Percentiles rank a stretch among this genome's conserved stretches.
phyloP scores from a whole-genome alignment of 352 stramenopile genomes.

The Phytopythium boreale region DNA sequence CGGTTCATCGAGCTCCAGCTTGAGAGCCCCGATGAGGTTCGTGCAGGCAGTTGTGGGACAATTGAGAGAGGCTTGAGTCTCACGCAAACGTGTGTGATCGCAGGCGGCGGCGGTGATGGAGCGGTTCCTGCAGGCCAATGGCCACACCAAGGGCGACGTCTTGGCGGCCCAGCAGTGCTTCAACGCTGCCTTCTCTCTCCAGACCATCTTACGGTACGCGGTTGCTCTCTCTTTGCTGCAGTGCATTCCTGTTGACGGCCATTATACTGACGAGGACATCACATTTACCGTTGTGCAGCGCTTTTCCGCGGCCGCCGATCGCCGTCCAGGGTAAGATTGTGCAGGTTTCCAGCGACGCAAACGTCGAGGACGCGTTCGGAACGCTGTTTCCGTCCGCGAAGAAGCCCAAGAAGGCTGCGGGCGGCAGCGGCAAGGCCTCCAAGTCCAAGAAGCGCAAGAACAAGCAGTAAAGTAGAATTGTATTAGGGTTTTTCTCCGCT shows the following conservation, averaged over 20 bases:
- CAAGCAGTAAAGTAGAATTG: slow-evolving; percentile 20
- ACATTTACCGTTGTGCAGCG: slow-evolving; percentile 17
- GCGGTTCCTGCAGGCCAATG: slow-evolving; percentile 61
- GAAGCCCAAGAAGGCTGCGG: slow-evolving; percentile 5
- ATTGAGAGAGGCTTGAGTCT: neutral
- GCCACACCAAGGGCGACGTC: slow-evolving; percentile 34
- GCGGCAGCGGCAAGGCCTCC: slow-evolving; percentile 8
- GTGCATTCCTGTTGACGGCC: neutral
- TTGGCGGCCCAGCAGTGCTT: slow-evolving; percentile 66
- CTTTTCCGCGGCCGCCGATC: slow-evolving; percentile 55
- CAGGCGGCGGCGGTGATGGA: slow-evolving; percentile 28
- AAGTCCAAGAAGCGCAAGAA: slow-evolving; percentile 35
- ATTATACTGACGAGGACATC: neutral
- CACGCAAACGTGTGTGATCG: neutral
- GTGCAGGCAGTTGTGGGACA: neutral
- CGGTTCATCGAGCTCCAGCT: slow-evolving; percentile 77
- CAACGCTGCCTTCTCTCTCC: slow-evolving; percentile 71
- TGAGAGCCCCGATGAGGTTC: slow-evolving; percentile 40
- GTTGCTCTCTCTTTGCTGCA: no score
- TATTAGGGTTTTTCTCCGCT: neutral
- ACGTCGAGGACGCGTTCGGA: slow-evolving; percentile 40
- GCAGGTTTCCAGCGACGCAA: slow-evolving; percentile 39
- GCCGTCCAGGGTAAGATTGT: slow-evolving; percentile 41
- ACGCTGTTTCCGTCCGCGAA: slow-evolving; percentile 37
- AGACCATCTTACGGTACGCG: slow-evolving; percentile 60